Base-by-base conservation (phyloP, 176 grass and related monocot genomes). In the Bonia amplexicaulis region DNA sequence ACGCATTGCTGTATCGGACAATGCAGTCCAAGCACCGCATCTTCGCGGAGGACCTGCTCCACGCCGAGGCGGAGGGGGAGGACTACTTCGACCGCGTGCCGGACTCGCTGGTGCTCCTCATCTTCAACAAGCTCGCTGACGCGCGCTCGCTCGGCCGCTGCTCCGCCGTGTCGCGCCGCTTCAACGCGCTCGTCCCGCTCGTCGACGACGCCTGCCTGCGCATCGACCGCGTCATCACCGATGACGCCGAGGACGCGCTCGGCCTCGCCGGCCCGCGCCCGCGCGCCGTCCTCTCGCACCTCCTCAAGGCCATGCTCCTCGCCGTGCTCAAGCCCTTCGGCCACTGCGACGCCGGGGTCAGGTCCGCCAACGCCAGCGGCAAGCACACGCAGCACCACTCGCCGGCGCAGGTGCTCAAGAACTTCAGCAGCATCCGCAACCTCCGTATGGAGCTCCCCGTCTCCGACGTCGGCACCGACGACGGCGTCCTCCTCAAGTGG, bases 61-160 rank as follows among this genome's bases (percentile, higher is more conserved):
- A 87, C 10, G 81, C 80, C 52, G 31, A 23, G 75, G 76, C 64
- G 9, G 60, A 74, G 6, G 85, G 61, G 7, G 89, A 90, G 65
- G 93, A 92, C 90, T 82, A 90, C 86, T 94, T 94, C 69, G 93
- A 94, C 64, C 83, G 49, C 25, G 40, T 94, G 1, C 93, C 93
- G 3, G 93, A 94, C 85, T 90, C 93, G 23, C 79, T 94, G 16
- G 82, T 92, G 27, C 90, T 94, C 35, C 65, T 94, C 87, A 88
- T 94, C 85, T 92, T 94, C 85, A 94, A 94, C 87, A 90, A 83
- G 81, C 87, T 92, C 19, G 87, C 93, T 22, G 93, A 94, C 74
- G 90, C 88, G 73, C 90, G 73, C 29, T 88, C 93, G 1, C 90
- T 94, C 0, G 93, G 93, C 2, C 88, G 90, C n/a, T 92, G 87